phyloP scores from a whole-genome alignment of 345 rosid species.

The Aquilaria sinensis region DNA sequence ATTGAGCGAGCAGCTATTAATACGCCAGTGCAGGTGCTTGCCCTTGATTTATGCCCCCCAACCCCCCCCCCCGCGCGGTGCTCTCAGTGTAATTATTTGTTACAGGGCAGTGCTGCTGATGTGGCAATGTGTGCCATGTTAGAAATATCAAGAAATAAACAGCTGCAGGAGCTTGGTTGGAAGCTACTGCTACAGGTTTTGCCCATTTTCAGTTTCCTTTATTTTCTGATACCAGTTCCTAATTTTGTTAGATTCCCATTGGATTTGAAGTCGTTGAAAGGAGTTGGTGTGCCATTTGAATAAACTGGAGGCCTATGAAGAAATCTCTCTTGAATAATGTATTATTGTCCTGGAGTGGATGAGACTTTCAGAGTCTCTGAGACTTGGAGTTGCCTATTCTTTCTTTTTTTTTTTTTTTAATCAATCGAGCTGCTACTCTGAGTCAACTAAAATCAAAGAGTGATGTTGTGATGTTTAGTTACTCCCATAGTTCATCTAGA shows the following conservation, averaged over 20 bases:
- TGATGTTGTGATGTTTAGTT: too few relatives aligned
- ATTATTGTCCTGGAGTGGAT: too few relatives aligned
- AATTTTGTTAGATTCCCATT: not conserved
- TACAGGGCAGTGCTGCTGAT: conserved; percentile 98
- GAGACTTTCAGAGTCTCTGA: too few relatives aligned
- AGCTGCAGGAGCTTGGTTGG: conserved; percentile 79
- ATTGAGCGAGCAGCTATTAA: conserved; percentile 91
- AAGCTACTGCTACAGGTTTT: conserved; percentile 81
- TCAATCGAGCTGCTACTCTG: too few relatives aligned
- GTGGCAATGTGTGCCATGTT: conserved; percentile 98
- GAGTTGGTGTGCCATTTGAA: too few relatives aligned
- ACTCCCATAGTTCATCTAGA: too few relatives aligned
- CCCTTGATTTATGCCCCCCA: not conserved
- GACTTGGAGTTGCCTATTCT: too few relatives aligned
- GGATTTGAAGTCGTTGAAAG: too few relatives aligned
- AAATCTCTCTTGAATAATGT: too few relatives aligned
- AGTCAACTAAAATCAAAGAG: too few relatives aligned
- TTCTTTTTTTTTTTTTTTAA: too few relatives aligned
- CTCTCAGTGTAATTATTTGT: conserved; percentile 9
- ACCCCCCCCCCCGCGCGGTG: conserved; percentile 8
- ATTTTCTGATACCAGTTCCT: not conserved
- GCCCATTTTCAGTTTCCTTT: conserved; percentile 2
- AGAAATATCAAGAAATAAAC: conserved; percentile 55
- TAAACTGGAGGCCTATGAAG: too few relatives aligned
- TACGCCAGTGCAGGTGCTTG: conserved; percentile 86